Base-by-base conservation (phyloP, 2,329 filamentous ascomycete species). In the Botryotinia globosa region DNA sequence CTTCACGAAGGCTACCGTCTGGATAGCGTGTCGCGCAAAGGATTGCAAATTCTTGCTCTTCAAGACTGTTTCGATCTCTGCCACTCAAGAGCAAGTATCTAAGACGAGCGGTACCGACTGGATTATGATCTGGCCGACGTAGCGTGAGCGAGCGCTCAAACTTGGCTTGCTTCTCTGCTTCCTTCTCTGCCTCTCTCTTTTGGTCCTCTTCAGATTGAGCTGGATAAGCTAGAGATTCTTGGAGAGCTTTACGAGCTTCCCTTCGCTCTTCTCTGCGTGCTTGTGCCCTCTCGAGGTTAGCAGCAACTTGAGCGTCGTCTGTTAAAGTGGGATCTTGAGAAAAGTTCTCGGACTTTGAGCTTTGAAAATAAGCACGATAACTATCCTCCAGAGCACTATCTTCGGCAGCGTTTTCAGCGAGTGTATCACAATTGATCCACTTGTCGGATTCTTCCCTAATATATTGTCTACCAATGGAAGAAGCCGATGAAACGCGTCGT, bases 401-500 rank as follows among this genome's bases (percentile, higher is more conserved):
- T 32, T 56, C 48, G 9, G 25, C n/a, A 42, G 44, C 29, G 37
- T 29, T n/a, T 37, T 48, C 44, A 48, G 37, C 25, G 39, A 56
- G 48, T 1, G 65, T 68, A 68, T 68, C 48, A 18, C n/a, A 68
- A 68, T 44, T 68, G 48, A 68, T 68, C 65, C 65, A 68, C 34
- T 68, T 42, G 12, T 42, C 29, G 6, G 65, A 32, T 56, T 56
- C 48, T 56, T 68, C 65, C 20, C 20, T 44, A 16, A 37, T 25
- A 29, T 25, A 42, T 32, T 56, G 65, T 44, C n/a, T 56, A 42
- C 65, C 6, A n/a, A 29, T 22, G 9, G 37, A 56, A 56, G 25
- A 39, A 25, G n/a, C 4, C 18, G 65, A 68, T 25, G 48, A 56
- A 25, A 48, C n/a, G 14, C 48, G n/a, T 44, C n/a, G 65, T 39